A percentile compares a stretch with the other conserved stretches of the same genome.
These are phyloP conservation scores for Otatea glauca DNA, from an alignment of 176 grass and related monocot genomes.

Conservation along the genomic window DNA sequence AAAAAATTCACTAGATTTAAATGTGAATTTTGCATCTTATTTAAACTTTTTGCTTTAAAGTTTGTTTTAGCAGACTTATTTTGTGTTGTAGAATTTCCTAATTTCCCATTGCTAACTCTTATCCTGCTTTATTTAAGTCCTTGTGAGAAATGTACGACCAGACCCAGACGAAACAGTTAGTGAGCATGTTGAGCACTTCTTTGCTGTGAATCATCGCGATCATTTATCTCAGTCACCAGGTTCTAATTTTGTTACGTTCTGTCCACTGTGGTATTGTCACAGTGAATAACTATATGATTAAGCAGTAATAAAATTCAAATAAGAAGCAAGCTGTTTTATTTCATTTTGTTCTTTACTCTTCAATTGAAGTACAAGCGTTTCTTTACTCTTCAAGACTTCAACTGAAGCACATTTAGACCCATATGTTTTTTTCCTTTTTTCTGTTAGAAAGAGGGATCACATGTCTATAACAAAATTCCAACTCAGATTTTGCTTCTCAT, in stretches of 20 bases:
- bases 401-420: not conserved
- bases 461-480: conserved; percentile 31
- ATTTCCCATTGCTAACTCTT: not conserved
- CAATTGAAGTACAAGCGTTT: not conserved
- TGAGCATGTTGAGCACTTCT: conserved; percentile 98
- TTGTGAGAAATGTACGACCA: conserved; percentile 89
- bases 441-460: conserved; percentile 1
- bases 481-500: not conserved
- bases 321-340: conserved; percentile 15
- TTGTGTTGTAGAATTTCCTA: not conserved
- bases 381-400: conserved; percentile 21
- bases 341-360: conserved; percentile 20
- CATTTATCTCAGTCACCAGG: conserved; percentile 94
- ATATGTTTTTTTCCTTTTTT: not conserved
- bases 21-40: conserved; percentile 18
- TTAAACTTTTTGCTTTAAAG: not conserved
- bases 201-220: conserved; percentile 95
- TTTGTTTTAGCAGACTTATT: conserved; percentile 9
- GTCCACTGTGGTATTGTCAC: not conserved
- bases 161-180: conserved; percentile 92
- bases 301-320: not conserved
- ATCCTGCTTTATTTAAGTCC: conserved; percentile 72
- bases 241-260: conserved; percentile 40
- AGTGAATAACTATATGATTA: conserved; percentile 3
- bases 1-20: not conserved